Conservation (phyloP, 306 rosid genomes). For the Prunus campanulata region DNA sequence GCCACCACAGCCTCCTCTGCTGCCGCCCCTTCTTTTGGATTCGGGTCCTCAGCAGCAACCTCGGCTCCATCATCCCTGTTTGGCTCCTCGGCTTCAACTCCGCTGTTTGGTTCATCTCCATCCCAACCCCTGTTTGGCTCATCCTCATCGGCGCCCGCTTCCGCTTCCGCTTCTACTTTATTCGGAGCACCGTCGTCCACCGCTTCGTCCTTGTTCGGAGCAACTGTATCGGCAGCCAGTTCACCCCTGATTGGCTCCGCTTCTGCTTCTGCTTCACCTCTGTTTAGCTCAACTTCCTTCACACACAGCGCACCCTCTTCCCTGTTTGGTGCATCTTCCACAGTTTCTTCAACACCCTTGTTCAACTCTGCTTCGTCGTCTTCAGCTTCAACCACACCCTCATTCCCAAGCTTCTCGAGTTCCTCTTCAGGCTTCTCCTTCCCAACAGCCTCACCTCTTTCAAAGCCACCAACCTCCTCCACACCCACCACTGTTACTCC, state of each 20-base stretch:
- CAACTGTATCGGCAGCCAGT: background rate
- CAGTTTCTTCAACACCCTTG: slow-evolving; percentile 17
- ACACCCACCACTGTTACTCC: slow-evolving; percentile 22
- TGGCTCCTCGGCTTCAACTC: slow-evolving; percentile 14
- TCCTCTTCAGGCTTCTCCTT: slow-evolving; percentile 40
- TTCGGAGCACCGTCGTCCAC: background rate
- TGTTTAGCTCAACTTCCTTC: slow-evolving; percentile 12
- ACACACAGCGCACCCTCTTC: slow-evolving; percentile 16
- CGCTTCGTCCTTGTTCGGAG: background rate
- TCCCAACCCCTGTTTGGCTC: background rate
- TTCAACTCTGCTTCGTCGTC: slow-evolving; percentile 29
- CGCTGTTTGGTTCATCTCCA: background rate
- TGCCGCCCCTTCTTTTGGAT: slow-evolving; percentile 1
- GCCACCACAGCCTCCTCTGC: background rate
- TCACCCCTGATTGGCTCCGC: slow-evolving; percentile 19
- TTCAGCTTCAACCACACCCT: slow-evolving; percentile 29
- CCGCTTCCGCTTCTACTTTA: background rate
- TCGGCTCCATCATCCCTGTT: slow-evolving; percentile 10
- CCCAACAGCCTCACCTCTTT: slow-evolving; percentile 25
- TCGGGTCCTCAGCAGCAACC: slow-evolving; percentile 3
- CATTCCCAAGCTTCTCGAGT: slow-evolving; percentile 37
- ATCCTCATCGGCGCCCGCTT: background rate
- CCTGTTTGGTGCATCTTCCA: slow-evolving; percentile 21
- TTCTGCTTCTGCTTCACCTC: background rate
- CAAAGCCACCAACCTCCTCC: slow-evolving; percentile 33